Percentiles rank a stretch among this genome's conserved stretches.
These are phyloP conservation scores for Suillus luteus DNA, from an alignment of 768 basidiomycete species.

Conservation along the genomic window DNA sequence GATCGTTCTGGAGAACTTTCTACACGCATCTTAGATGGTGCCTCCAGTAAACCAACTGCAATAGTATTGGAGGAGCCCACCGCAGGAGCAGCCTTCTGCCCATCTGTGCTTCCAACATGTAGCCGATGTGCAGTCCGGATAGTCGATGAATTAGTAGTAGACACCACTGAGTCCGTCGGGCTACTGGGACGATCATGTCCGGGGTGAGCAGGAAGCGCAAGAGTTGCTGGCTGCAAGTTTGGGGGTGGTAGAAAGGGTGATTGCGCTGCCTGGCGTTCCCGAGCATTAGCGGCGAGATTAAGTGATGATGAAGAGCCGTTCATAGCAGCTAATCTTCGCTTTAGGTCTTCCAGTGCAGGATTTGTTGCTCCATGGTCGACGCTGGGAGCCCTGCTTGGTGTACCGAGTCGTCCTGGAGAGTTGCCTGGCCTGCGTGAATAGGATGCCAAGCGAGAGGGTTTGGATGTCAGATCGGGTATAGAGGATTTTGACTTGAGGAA, in stretches of 20 bases:
- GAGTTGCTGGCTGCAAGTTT: slow-evolving; percentile 18
- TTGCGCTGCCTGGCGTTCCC: slow-evolving; percentile 46
- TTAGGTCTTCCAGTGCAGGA: slow-evolving; percentile 76
- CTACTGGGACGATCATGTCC: slow-evolving; percentile 63
- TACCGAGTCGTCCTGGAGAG: slow-evolving; percentile 49
- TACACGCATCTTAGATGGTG: slow-evolving; percentile 64
- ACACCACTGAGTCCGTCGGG: slow-evolving; percentile 82
- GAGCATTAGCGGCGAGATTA: slow-evolving; percentile 42
- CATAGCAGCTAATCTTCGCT: slow-evolving; percentile 71
- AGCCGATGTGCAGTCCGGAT: slow-evolving; percentile 60
- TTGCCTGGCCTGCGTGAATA: slow-evolving; percentile 44
- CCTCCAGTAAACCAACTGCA: slow-evolving; percentile 80
- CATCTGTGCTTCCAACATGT: slow-evolving; percentile 71
- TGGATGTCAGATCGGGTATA: slow-evolving; percentile 39
- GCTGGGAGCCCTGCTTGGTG: slow-evolving; percentile 51
- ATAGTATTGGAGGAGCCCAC: slow-evolving; percentile 84
- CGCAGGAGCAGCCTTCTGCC: slow-evolving; percentile 87
- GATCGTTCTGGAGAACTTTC: slow-evolving; percentile 74
- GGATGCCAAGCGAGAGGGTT: slow-evolving; percentile 40
- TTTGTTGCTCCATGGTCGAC: slow-evolving; percentile 47
- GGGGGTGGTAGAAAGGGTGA: slow-evolving; percentile 20
- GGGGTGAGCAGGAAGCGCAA: slow-evolving; percentile 27
- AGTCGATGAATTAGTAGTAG: slow-evolving; percentile 65
- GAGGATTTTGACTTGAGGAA: slow-evolving; percentile 66
- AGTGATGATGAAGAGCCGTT: slow-evolving; percentile 73